phyloP scores from a whole-genome alignment of 23 red algal species.

The Gracilaria gracilis region DNA sequence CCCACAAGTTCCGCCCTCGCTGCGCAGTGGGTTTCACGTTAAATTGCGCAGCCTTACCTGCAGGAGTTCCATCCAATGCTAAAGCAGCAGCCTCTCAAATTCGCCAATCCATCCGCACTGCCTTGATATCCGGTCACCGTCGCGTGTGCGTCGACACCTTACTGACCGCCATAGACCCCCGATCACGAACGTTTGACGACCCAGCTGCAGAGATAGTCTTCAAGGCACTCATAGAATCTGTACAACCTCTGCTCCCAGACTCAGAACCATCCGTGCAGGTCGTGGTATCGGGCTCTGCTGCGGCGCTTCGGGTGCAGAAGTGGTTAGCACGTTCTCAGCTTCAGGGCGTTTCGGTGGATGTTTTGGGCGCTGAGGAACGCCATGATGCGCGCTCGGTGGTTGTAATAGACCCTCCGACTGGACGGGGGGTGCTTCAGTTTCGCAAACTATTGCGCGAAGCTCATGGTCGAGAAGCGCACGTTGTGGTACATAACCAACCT shows the following conservation, averaged over 20 bases:
- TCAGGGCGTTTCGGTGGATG: slow-evolving; percentile 38
- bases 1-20: background rate
- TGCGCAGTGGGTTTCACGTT: background rate
- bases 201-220: slow-evolving; percentile 9
- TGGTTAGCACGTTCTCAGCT: slow-evolving; percentile 21
- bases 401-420: slow-evolving; percentile 22
- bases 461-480: slow-evolving; percentile 9
- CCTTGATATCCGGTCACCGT: slow-evolving; percentile 37
- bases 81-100: slow-evolving; percentile 45
- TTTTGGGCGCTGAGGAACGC: slow-evolving; percentile 36
- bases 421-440: slow-evolving; percentile 36
- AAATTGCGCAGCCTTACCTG: slow-evolving; percentile 4
- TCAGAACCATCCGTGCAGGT: slow-evolving; percentile 8
- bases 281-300: slow-evolving; percentile 38
- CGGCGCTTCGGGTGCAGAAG: slow-evolving; percentile 41
- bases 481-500: slow-evolving; percentile 59
- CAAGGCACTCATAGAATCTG: slow-evolving; percentile 25
- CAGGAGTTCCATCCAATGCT: slow-evolving; percentile 53
- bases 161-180: slow-evolving; percentile 45
- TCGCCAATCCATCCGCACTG: slow-evolving; percentile 54
- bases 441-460: slow-evolving; percentile 35
- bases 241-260: slow-evolving; percentile 40
- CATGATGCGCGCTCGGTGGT: background rate
- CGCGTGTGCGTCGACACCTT: slow-evolving; percentile 64
- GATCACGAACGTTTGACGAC: slow-evolving; percentile 48